A percentile compares a stretch with the other conserved stretches of the same genome.
phyloP scores from a whole-genome alignment of 257 asterid species.

The Buddleja alternifolia region DNA sequence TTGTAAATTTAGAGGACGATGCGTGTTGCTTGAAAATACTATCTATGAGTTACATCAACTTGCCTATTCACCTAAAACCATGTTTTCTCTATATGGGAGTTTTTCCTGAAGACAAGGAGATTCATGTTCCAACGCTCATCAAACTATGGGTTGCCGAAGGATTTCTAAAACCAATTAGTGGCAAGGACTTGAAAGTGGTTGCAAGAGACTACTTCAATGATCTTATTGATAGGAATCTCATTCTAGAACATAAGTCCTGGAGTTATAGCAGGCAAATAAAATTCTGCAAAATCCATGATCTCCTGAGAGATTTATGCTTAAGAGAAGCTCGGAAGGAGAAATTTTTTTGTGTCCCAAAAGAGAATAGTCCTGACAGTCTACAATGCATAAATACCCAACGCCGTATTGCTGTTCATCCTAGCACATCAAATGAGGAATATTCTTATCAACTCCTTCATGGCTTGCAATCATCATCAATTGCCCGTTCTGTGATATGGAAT shows the following conservation, averaged over 20 bases:
- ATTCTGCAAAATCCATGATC: neutral
- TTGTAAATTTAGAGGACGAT: neutral
- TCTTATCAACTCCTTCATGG: neutral
- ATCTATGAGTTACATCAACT: neutral
- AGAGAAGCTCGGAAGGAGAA: neutral
- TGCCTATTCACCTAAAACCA: conserved; percentile 18
- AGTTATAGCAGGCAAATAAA: neutral
- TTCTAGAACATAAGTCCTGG: neutral
- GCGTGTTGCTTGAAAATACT: conserved; percentile 1
- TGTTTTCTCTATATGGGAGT: conserved; percentile 1
- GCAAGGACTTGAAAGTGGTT: neutral
- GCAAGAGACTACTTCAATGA: conserved; percentile 2
- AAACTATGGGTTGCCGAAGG: conserved; percentile 23
- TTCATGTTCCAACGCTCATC: neutral
- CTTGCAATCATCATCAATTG: neutral
- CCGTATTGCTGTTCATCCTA: neutral
- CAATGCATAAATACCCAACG: neutral
- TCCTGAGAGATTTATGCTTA: conserved; percentile 15
- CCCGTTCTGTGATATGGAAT: neutral
- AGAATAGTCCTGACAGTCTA: neutral
- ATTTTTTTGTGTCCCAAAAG: neutral
- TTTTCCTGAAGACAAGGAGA: conserved; percentile 1
- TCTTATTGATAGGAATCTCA: neutral
- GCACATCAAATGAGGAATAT: neutral
- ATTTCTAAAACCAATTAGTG: neutral